phyloP scores from a whole-genome alignment of 2,329 filamentous ascomycete genomes.

The Epichloe amarillans region DNA sequence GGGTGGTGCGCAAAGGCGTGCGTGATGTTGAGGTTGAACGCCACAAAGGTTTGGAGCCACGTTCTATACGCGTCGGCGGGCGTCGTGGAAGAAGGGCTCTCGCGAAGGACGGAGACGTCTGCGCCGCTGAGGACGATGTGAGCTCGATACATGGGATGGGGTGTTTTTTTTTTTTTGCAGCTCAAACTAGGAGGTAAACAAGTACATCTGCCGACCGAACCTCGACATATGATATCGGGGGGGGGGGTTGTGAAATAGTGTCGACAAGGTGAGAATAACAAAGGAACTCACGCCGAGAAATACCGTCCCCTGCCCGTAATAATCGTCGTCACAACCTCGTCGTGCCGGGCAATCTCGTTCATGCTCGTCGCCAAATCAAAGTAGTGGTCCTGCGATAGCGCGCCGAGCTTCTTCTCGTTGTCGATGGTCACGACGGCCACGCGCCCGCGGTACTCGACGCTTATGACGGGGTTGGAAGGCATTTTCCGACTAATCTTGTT shows the following conservation, averaged over 20 bases:
- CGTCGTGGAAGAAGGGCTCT: conserved; percentile 23
- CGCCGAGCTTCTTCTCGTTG: conserved; percentile 77
- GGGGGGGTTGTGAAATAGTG: not conserved
- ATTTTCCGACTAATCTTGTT: no score
- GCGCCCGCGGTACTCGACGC: conserved; percentile 27
- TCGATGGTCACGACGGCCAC: conserved; percentile 71
- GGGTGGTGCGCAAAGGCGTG: conserved; percentile 86
- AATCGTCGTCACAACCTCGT: conserved; percentile 76
- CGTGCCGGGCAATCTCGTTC: conserved; percentile 61
- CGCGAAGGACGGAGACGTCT: conserved; percentile 50
- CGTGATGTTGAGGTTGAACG: conserved; percentile 80
- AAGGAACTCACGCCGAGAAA: conserved; percentile 69
- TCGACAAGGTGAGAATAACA: not conserved
- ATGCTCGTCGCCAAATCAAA: conserved; percentile 62
- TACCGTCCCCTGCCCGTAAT: conserved; percentile 68
- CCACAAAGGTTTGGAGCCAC: conserved; percentile 59
- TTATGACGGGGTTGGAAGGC: conserved; percentile 12
- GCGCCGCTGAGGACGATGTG: conserved; percentile 46
- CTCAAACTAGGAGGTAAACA: no score
- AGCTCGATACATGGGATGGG: no score
- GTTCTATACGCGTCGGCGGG: conserved; percentile 30
- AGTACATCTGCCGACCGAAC: no score
- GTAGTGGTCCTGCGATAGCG: conserved; percentile 59
- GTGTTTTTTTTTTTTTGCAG: no score
- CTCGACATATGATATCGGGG: no score